These are phyloP conservation scores for Sarocladium strictum DNA, from an alignment of 2,329 filamentous ascomycete species.

Conservation along the genomic window DNA sequence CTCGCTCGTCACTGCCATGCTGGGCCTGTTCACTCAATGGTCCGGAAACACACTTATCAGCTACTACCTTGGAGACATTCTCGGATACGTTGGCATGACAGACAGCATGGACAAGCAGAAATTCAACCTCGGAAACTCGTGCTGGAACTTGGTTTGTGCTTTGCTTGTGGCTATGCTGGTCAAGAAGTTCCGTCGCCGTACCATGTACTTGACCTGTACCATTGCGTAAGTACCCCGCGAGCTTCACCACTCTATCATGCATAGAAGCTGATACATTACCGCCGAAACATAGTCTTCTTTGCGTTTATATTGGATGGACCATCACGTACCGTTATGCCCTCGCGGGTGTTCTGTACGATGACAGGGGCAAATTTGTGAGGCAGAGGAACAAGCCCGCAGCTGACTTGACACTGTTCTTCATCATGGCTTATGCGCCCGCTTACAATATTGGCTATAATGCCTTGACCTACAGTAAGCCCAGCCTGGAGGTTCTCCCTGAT, in stretches of 20 bases:
- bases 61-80: conserved; percentile 41
- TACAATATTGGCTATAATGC: conserved; percentile 65
- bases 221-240: conserved; percentile 26
- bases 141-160: conserved; percentile 45
- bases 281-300: conserved; percentile 28
- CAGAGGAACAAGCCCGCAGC: conserved; percentile 22
- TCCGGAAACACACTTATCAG: conserved; percentile 45
- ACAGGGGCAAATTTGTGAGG: conserved; percentile 27
- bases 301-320: conserved; percentile 49
- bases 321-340: conserved; percentile 22
- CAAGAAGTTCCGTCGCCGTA: conserved; percentile 33
- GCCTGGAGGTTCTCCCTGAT: not conserved
- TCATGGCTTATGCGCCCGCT: conserved; percentile 51
- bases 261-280: not conserved
- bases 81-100: conserved; percentile 35
- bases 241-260: conserved; percentile 32
- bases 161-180: conserved; percentile 35
- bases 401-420: conserved; percentile 47
- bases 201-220: conserved; percentile 41
- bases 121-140: conserved; percentile 35
- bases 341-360: conserved; percentile 14
- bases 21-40: conserved; percentile 52
- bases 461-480: conserved; percentile 50
- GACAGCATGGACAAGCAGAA: conserved; percentile 32
- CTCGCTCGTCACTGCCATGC: conserved; percentile 48